Evolutionary conservation across 495 filamentous ascomycete genomes (phyloP).

Genomic region (Lasiosphaeria miniovina): DNA sequence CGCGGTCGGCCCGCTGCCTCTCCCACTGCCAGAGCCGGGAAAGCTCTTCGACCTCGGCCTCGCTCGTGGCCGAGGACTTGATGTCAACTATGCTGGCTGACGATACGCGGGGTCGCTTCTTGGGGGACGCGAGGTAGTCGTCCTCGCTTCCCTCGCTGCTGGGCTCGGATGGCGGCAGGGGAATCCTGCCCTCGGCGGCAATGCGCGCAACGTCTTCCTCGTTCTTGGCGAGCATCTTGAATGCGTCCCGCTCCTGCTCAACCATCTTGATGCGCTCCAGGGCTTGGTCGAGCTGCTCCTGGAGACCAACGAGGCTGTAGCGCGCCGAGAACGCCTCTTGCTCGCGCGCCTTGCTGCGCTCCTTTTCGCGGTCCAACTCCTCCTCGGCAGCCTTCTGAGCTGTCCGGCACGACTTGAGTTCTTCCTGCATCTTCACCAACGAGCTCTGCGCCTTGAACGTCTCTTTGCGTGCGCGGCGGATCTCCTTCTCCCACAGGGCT

Average conservation of each 20-base stretch:
- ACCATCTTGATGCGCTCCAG: conserved; percentile 60
- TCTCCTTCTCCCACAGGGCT: conserved; percentile 79
- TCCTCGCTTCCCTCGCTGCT: conserved; percentile 35
- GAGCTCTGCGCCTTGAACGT: conserved; percentile 77
- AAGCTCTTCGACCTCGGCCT: conserved; percentile 57
- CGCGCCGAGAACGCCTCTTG: conserved; percentile 77
- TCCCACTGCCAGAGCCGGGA: conserved; percentile 63
- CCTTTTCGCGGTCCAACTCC: conserved; percentile 54
- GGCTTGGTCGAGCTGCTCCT: conserved; percentile 68
- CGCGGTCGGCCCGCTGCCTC: conserved; percentile 60
- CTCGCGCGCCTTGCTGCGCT: conserved; percentile 52
- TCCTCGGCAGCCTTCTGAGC: conserved; percentile 41
- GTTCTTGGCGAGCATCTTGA: conserved; percentile 58
- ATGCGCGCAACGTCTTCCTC: conserved; percentile 59
- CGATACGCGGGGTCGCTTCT: conserved; percentile 32
- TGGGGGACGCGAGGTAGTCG: conserved; percentile 47
- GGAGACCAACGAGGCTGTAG: conserved; percentile 67
- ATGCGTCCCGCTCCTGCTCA: conserved; percentile 67
- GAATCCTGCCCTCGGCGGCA: conserved; percentile 61
- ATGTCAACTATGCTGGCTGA: conserved; percentile 41
- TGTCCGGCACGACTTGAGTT: conserved; percentile 66
- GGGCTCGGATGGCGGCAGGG: conserved; percentile 45
- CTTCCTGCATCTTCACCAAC: conserved; percentile 76
- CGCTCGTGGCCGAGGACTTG: conserved; percentile 40
- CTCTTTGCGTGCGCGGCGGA: conserved; percentile 76